Evolutionary conservation across 768 basidiomycete genomes (phyloP), one percentile per base, ranked within the genome.

Genomic region (Hygrophorus pudorinus): DNA sequence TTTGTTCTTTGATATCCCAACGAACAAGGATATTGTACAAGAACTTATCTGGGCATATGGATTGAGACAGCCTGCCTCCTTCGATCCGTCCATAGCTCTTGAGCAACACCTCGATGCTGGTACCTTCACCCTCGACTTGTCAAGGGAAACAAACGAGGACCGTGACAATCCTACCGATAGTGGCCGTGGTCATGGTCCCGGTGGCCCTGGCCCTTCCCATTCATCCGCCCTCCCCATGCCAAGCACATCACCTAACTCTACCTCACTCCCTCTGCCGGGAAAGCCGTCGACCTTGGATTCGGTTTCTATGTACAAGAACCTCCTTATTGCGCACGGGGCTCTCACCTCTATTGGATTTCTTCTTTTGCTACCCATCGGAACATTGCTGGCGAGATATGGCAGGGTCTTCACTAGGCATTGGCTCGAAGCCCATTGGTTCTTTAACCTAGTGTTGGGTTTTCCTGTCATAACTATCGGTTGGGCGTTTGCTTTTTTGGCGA

Each of bases 401-500:
- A 62, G 80, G 39, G 71, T 73, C 2, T 59, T 73, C 46, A 71
- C 70, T 4, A 56, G 64, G 9, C 62, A 59, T 42, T 82, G 80
- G 80, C 72, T 79, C 58, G 69, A 65, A n/a, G 59, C 62, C 2
- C 81, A 84, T 50, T 67, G 67, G 62, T 53, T 70, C 17, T 53
- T 71, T 48, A 75, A 76, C 46, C 67, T 72, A 51, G 51, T 62
- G 7, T 38, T 80, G 21, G 77, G 71, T 9, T 54, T 68, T 16
- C 74, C 76, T 16, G 52, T 75, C 32, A 71, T 78, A 48, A 61
- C 65, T 4, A 47, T 71, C 11, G 76, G 76, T 2, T 74, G 66
- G 56, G 50, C 68, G 16, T 58, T 78, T 11, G 77, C 72, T 2
- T 68, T 70, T 18, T 55, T 69, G n/a, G 63, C 71, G 11, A 70